Evolutionary conservation across 1,284 basidiomycete species (phyloP), one percentile per base, ranked within the genome.

Genomic region (Ustilago tritici): DNA sequence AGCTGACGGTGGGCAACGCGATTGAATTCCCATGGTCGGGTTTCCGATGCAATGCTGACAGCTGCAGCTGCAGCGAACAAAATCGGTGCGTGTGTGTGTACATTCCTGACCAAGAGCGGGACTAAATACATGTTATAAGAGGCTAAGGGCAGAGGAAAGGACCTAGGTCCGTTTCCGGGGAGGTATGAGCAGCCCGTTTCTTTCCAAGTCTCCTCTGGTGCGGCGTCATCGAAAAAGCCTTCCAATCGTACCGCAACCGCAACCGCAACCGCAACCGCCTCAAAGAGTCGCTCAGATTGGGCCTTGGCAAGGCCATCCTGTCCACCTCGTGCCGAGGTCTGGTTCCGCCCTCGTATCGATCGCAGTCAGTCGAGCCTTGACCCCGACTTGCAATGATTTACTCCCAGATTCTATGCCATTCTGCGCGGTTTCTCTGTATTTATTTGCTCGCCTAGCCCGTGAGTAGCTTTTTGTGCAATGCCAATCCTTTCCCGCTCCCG

Each of bases 1-100:
- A n/a, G 49, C 4, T n/a, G 12, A 32, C 43, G 43, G n/a, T 46
- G 40, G 17, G 40, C 14, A 41, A 14, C 31, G 19, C 17, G 23
- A 4, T 14, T 36, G 35, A 32, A 28, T 55, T 55, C 53, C 53
- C 53, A 55, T 23, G 35, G 38, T 28, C 41, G 56, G 41, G 35
- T 35, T 57, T 57, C 56, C 31, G 56, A 47, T 57, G 56, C 56
- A 35, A 57, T 57, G 56, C 56, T 57, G 56, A 57, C 56, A 57
- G 56, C 56, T 57, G 56, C 41, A 35, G 47, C 23, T 28, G 23
- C 23, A 28, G 23, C 23, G 23, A 28, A 28, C 23, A 28, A 28
- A 28, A 28, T 28, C 23, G 23, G 23, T 28, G 23, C 23, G 23
- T 28, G 23, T 28, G 23, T 28, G 23, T 28, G 3, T 28, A 28